These are phyloP conservation scores for Diaporthe vaccinii DNA, from an alignment of 2,329 filamentous ascomycete genomes.

Conservation along the genomic window DNA sequence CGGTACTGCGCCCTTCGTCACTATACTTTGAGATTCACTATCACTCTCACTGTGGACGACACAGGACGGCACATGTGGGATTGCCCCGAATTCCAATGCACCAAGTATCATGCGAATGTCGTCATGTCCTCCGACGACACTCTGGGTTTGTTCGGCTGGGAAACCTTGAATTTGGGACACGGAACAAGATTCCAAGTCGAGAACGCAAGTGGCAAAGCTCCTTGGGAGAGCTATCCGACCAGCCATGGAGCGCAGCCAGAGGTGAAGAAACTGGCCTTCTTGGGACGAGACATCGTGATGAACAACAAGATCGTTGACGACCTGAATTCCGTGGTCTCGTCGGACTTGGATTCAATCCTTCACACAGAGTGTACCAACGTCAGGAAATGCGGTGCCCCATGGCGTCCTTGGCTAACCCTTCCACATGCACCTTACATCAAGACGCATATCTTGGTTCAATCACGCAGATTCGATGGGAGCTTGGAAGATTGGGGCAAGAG, in stretches of 20 bases:
- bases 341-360: neutral
- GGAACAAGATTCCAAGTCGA: neutral
- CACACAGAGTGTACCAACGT: neutral
- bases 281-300: neutral
- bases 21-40: neutral
- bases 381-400: too few species aligned
- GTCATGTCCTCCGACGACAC: conserved; percentile 7
- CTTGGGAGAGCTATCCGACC: neutral
- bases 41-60: neutral
- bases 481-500: neutral
- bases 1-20: neutral
- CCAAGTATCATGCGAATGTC: neutral
- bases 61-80: neutral
- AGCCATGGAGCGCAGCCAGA: neutral
- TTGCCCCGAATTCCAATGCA: neutral
- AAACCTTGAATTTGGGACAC: neutral
- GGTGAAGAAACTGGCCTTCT: neutral
- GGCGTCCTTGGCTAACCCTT: too few species aligned
- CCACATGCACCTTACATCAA: too few species aligned
- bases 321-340: too few species aligned
- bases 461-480: neutral
- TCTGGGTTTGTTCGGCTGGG: neutral
- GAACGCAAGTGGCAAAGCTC: too few species aligned
- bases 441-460: neutral
- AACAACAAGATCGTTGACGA: too few species aligned